Evolutionary conservation across 2,329 filamentous ascomycete genomes (phyloP).

Genomic region (Colletotrichum sp.): DNA sequence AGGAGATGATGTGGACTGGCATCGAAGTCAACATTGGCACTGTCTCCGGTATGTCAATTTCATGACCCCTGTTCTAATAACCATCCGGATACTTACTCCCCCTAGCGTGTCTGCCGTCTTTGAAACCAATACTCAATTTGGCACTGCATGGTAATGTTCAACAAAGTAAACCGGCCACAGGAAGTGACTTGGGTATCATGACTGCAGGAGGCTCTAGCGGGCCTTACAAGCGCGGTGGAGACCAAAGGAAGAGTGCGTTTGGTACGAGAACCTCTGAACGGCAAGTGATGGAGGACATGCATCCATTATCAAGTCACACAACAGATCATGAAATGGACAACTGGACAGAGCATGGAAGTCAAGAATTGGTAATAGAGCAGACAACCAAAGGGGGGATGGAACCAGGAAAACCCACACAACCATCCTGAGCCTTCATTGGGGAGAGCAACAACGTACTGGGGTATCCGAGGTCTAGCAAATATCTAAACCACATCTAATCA

Average conservation of each 20-base stretch:
- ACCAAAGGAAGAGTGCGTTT: neutral
- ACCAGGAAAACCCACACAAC: neutral
- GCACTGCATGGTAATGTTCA: neutral
- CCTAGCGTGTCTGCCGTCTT: neutral
- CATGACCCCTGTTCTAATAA: neutral
- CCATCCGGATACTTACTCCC: neutral
- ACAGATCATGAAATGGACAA: neutral
- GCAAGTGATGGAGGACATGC: neutral
- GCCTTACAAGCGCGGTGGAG: neutral
- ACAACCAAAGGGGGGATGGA: neutral
- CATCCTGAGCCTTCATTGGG: neutral
- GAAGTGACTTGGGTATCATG: neutral
- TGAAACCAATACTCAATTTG: neutral
- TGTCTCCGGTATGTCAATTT: neutral
- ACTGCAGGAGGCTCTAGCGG: neutral
- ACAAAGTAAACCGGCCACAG: neutral
- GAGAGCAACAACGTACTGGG: neutral
- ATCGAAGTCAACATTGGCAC: neutral
- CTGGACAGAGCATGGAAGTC: neutral
- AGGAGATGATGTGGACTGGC: neutral
- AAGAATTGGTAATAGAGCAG: neutral
- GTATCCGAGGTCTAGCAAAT: neutral
- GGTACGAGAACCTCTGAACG: neutral
- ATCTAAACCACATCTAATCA: no score
- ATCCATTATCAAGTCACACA: neutral